Conservation (phyloP, 1,284 basidiomycete genomes). For the Malassezia japonica region DNA sequence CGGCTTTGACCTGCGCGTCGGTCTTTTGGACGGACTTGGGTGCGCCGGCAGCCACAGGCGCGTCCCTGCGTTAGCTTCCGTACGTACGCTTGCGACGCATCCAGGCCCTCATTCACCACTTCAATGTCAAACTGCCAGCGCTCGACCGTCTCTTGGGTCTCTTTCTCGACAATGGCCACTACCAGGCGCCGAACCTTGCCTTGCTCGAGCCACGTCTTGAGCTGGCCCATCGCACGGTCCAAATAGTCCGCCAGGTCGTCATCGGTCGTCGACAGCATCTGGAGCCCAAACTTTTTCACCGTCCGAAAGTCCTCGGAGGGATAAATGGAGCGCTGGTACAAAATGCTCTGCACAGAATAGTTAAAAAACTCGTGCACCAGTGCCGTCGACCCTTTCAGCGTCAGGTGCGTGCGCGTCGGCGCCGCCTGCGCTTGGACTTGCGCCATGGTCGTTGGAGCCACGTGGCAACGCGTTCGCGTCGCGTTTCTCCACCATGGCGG, state of each 20-base stretch:
- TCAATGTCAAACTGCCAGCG: conserved; percentile 98
- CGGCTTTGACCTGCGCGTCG: conserved; percentile 87
- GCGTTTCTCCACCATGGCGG: not conserved
- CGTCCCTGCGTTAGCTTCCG: not conserved
- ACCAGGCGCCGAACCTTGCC: conserved; percentile 85
- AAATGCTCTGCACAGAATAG: conserved; percentile 69
- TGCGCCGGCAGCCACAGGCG: not conserved
- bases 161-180: conserved; percentile 88
- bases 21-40: conserved; percentile 49
- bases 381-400: conserved; percentile 85
- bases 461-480: not conserved
- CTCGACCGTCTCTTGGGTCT: conserved; percentile 80
- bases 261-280: conserved; percentile 86
- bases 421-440: conserved; percentile 20
- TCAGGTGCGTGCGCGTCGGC: conserved; percentile 49
- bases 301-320: conserved; percentile 81
- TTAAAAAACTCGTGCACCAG: conserved; percentile 99
- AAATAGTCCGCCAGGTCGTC: conserved; percentile 85
- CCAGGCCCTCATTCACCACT: conserved; percentile 52
- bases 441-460: conserved; percentile 5
- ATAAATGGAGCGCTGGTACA: conserved; percentile 94
- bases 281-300: conserved; percentile 85
- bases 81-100: not conserved
- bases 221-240: conserved; percentile 75
- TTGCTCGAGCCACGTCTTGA: conserved; percentile 67